These are phyloP conservation scores for Speleostelium caveatum DNA, from an alignment of 78 protist species.

Conservation along the genomic window DNA sequence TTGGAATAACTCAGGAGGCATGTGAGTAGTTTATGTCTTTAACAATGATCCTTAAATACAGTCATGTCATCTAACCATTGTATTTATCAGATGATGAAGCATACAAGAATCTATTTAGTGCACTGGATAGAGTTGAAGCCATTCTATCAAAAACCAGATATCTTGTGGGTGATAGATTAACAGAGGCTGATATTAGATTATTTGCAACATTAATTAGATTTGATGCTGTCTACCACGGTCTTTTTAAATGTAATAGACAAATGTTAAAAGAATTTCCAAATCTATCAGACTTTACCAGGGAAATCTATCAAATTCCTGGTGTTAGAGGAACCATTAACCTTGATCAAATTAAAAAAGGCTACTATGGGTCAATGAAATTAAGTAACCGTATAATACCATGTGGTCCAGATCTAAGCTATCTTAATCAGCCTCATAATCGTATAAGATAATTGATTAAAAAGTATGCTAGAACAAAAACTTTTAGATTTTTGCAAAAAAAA, in stretches of 20 bases:
- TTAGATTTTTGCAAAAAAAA: too few species aligned
- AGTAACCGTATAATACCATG: slow-evolving; percentile 87
- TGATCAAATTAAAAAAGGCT: slow-evolving; percentile 85
- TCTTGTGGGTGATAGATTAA: slow-evolving; percentile 67
- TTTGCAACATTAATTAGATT: slow-evolving; percentile 90
- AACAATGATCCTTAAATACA: not conserved
- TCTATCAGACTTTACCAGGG: slow-evolving; percentile 67
- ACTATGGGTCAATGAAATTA: slow-evolving; percentile 54
- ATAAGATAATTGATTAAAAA: too few species aligned
- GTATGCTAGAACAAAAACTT: too few species aligned
- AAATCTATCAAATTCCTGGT: slow-evolving; percentile 80
- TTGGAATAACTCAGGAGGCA: slow-evolving; percentile 82
- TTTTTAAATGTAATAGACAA: slow-evolving; percentile 84
- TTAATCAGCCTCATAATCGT: slow-evolving; percentile 16
- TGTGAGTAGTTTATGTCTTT: not conserved
- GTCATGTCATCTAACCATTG: not conserved
- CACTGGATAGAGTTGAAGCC: slow-evolving; percentile 83
- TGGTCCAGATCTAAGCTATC: slow-evolving; percentile 30
- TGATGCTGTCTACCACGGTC: slow-evolving; percentile 86
- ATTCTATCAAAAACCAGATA: slow-evolving; percentile 49
- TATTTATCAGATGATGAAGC: slow-evolving; percentile 78
- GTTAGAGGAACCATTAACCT: slow-evolving; percentile 45
- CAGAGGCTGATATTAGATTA: slow-evolving; percentile 91
- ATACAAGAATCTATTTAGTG: slow-evolving; percentile 46
- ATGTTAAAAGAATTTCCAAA: slow-evolving; percentile 86